Conservation (phyloP, 164 flowering plant species). For the Sedum album region DNA sequence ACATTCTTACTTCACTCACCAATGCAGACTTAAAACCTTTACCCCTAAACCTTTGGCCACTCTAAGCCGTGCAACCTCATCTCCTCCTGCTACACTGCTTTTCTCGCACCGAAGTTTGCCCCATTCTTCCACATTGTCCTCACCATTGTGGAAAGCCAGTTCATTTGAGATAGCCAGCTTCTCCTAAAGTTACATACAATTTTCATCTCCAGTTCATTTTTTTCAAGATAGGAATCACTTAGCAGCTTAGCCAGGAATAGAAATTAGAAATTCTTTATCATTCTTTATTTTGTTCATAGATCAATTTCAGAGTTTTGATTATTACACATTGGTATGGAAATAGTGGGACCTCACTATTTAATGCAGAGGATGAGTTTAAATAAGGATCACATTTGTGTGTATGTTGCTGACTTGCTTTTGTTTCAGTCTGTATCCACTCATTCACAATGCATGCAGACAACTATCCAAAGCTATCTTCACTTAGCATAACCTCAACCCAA, state of each 20-base stretch:
- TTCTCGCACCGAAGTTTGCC: conserved; percentile 9
- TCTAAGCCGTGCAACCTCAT: no score
- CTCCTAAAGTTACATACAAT: background rate
- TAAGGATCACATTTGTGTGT: background rate
- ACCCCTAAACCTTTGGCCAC: background rate
- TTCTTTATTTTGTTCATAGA: conserved; percentile 13
- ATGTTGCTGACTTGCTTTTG: background rate
- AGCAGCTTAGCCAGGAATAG: conserved; percentile 6
- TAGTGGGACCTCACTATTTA: background rate
- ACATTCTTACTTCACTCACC: background rate
- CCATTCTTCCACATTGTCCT: conserved; percentile 10
- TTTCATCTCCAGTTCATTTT: no score
- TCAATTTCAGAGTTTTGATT: no score
- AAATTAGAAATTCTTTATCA: conserved; percentile 18
- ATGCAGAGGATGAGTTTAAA: background rate
- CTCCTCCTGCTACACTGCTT: no score
- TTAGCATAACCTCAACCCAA: background rate
- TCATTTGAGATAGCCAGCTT: background rate
- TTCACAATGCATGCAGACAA: background rate
- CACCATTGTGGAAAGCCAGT: conserved; percentile 11
- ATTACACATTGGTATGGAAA: background rate
- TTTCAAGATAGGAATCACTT: conserved; percentile 20
- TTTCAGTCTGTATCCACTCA: background rate
- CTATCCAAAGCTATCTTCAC: background rate
- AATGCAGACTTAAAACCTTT: background rate